Conservation (phyloP, 768 basidiomycete species). For the Suillus subluteus region DNA sequence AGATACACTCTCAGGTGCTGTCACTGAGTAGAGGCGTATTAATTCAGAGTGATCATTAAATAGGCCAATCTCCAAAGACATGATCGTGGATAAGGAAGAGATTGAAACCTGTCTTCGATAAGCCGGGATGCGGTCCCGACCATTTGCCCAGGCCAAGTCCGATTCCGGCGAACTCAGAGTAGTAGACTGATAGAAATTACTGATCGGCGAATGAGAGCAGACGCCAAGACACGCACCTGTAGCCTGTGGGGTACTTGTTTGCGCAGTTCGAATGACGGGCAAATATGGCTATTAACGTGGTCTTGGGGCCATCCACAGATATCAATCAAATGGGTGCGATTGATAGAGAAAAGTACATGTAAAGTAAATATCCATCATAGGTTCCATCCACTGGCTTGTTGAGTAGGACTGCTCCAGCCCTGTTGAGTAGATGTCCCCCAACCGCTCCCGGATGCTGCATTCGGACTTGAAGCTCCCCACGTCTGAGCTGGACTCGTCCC, state of each 20-base stretch:
- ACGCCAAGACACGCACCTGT: neutral
- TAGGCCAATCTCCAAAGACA: too few relatives aligned
- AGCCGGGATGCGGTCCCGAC: neutral
- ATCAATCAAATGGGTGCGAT: neutral
- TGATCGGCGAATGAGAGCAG: neutral
- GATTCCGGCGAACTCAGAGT: neutral
- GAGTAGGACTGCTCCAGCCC: conserved; percentile 57
- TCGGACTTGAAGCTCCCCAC: conserved; percentile 45
- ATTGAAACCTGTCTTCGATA: neutral
- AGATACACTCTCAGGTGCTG: neutral
- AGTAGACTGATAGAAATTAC: neutral
- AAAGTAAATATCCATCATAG: conserved; percentile 20
- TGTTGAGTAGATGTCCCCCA: conserved; percentile 32
- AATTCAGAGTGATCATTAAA: neutral
- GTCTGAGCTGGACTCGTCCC: conserved; percentile 37
- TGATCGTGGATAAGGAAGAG: too few relatives aligned
- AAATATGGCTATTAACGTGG: neutral
- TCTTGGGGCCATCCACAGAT: neutral
- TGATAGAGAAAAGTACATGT: neutral
- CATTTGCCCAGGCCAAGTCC: neutral
- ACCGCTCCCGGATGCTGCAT: conserved; percentile 19
- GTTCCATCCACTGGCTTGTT: conserved; percentile 60
- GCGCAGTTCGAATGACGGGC: neutral
- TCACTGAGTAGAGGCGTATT: neutral
- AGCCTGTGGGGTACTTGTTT: neutral